These are phyloP conservation scores for Fusarium austroafricanum DNA, from an alignment of 2,329 filamentous ascomycete species.

Conservation along the genomic window DNA sequence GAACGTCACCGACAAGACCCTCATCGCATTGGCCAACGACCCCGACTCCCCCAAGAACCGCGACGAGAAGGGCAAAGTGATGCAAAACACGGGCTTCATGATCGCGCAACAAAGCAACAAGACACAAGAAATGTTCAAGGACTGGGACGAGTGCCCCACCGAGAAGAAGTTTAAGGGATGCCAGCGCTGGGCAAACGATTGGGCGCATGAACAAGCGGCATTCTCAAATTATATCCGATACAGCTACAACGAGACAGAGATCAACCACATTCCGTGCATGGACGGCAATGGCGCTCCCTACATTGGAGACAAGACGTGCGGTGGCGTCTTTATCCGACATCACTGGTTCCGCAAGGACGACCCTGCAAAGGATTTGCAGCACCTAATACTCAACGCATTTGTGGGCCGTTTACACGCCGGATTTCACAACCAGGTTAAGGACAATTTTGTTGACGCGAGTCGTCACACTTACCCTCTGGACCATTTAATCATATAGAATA, in stretches of 20 bases:
- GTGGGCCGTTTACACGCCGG: slow-evolving; percentile 12
- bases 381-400: slow-evolving; percentile 4
- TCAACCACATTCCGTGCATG: slow-evolving; percentile 39
- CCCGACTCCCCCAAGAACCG: slow-evolving; percentile 53
- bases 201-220: slow-evolving; percentile 48
- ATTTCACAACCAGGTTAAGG: slow-evolving; percentile 7
- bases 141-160: slow-evolving; percentile 16
- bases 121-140: slow-evolving; percentile 36
- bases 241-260: slow-evolving; percentile 38
- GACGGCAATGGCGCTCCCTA: slow-evolving; percentile 44
- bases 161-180: slow-evolving; percentile 24
- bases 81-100: slow-evolving; percentile 40
- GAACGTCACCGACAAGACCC: slow-evolving; percentile 54
- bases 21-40: slow-evolving; percentile 59
- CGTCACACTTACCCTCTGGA: slow-evolving; percentile 10
- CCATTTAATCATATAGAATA: background rate
- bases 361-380: slow-evolving; percentile 11
- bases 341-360: slow-evolving; percentile 36
- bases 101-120: slow-evolving; percentile 38
- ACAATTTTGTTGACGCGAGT: slow-evolving; percentile 19
- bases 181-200: slow-evolving; percentile 39
- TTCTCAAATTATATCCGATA: slow-evolving; percentile 45
- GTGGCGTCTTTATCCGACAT: slow-evolving; percentile 44
- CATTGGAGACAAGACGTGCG: slow-evolving; percentile 39
- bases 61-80: slow-evolving; percentile 46